Percentiles rank a stretch among this genome's conserved stretches.
phyloP scores from a whole-genome alignment of 257 asterid genomes.

The Jaltomata sinuosa region DNA sequence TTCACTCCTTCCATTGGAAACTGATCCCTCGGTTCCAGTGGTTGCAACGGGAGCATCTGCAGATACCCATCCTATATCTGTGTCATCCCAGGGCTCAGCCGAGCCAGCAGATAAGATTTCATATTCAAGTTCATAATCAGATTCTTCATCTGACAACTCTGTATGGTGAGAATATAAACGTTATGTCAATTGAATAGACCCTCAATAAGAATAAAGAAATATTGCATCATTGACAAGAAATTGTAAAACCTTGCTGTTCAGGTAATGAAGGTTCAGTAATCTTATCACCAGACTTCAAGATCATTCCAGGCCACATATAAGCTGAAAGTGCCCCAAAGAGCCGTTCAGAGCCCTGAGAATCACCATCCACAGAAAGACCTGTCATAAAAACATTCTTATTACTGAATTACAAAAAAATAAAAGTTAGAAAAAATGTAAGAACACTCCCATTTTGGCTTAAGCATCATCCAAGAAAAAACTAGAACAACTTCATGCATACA shows the following conservation, averaged over 20 bases:
- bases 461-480: neutral
- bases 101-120: slow-evolving; percentile 70
- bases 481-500: neutral
- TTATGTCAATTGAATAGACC: neutral
- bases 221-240: neutral
- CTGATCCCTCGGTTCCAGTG: slow-evolving; percentile 17
- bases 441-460: neutral
- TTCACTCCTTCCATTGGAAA: slow-evolving; percentile 19
- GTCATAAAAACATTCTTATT: neutral
- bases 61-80: slow-evolving; percentile 49
- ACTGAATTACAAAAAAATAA: neutral
- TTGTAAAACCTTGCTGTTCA: slow-evolving; percentile 52
- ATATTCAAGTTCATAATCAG: slow-evolving; percentile 70
- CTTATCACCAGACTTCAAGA: slow-evolving; percentile 83
- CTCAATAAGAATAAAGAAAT: neutral
- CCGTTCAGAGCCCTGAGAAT: slow-evolving; percentile 89
- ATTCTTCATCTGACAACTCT: slow-evolving; percentile 76
- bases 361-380: slow-evolving; percentile 61
- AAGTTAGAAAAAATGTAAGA: neutral
- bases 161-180: slow-evolving; percentile 5
- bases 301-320: slow-evolving; percentile 98
- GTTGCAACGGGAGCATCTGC: slow-evolving; percentile 43
- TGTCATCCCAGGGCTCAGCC: slow-evolving; percentile 71
- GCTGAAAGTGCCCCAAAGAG: slow-evolving; percentile 88
- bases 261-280: slow-evolving; percentile 68